Conservation (phyloP, 108 stramenopile species). For the Mayamaea pseudoterrestris region DNA sequence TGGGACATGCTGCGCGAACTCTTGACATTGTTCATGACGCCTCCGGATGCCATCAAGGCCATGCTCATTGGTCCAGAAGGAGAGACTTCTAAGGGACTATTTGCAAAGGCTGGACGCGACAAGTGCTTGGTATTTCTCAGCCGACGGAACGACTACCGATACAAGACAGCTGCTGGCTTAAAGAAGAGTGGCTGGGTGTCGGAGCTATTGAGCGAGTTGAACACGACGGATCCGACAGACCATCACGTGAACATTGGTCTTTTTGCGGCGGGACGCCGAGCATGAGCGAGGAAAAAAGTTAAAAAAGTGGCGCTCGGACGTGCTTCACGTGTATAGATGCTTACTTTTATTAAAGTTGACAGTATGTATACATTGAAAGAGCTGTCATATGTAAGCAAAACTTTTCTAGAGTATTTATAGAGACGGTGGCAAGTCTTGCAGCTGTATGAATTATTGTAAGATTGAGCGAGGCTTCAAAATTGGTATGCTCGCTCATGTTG, state of each 20-base stretch:
- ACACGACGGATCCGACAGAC: constrained; percentile 64
- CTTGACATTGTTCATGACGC: constrained; percentile 76
- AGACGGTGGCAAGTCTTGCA: too few species aligned
- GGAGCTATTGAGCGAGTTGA: constrained; percentile 57
- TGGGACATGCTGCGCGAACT: constrained; percentile 72
- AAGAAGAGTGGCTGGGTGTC: constrained; percentile 62
- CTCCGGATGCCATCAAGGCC: constrained; percentile 71
- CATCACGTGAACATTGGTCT: constrained; percentile 40
- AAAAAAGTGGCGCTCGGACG: too few species aligned
- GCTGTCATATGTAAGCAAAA: too few species aligned
- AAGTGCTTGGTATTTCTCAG: constrained; percentile 74
- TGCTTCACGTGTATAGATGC: too few species aligned
- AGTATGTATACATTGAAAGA: too few species aligned
- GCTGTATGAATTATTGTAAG: too few species aligned
- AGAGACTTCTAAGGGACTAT: constrained; percentile 71
- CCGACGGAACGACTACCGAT: constrained; percentile 69
- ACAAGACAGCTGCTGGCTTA: constrained; percentile 45
- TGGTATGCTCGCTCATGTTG: too few species aligned
- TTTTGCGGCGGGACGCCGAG: constrained; percentile 29
- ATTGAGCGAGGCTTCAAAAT: too few species aligned
- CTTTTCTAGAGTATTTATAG: too few species aligned
- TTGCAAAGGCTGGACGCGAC: constrained; percentile 60
- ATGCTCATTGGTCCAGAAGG: constrained; percentile 76
- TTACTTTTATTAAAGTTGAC: too few species aligned
- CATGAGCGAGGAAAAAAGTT: too few species aligned